Evolutionary conservation across 2,329 filamentous ascomycete species (phyloP).

Genomic region (Fusarium sp.): DNA sequence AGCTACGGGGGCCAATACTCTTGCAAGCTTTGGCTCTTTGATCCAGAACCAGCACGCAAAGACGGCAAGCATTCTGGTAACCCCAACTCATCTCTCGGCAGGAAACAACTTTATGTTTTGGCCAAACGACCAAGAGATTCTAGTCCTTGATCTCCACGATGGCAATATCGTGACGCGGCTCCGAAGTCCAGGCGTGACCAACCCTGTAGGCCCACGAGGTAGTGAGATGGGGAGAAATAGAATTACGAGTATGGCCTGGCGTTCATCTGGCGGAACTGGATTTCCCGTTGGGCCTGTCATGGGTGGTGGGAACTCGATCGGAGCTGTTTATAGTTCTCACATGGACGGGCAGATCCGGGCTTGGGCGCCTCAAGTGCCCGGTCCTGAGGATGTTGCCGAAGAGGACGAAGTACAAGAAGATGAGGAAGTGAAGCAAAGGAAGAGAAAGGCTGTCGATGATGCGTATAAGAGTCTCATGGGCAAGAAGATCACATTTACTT

Average conservation of each 20-base stretch:
- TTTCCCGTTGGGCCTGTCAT: slow-evolving; percentile 69
- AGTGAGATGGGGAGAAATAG: slow-evolving; percentile 72
- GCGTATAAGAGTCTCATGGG: slow-evolving; percentile 83
- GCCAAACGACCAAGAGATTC: slow-evolving; percentile 83
- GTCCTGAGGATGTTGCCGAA: slow-evolving; percentile 62
- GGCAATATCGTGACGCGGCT: slow-evolving; percentile 79
- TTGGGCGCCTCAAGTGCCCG: slow-evolving; percentile 75
- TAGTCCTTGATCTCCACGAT: slow-evolving; percentile 82
- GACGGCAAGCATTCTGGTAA: slow-evolving; percentile 70
- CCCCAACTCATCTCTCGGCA: slow-evolving; percentile 69
- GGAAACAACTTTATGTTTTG: slow-evolving; percentile 78
- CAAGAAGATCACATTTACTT: slow-evolving; percentile 73
- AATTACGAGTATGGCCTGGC: slow-evolving; percentile 82
- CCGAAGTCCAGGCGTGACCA: slow-evolving; percentile 69
- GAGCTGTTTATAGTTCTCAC: slow-evolving; percentile 81
- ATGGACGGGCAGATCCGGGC: slow-evolving; percentile 84
- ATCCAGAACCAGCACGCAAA: slow-evolving; percentile 78
- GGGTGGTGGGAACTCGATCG: slow-evolving; percentile 64
- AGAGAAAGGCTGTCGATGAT: slow-evolving; percentile 82
- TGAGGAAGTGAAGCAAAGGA: slow-evolving; percentile 65
- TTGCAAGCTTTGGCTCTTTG: slow-evolving; percentile 86
- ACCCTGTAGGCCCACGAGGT: slow-evolving; percentile 53
- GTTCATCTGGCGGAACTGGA: slow-evolving; percentile 69
- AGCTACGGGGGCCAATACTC: slow-evolving; percentile 82
- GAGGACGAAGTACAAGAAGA: slow-evolving; percentile 57